Percentiles rank a stretch among this genome's conserved stretches.
Evolutionary conservation across 2,329 filamentous ascomycete species (phyloP).

Genomic region (Cercospora brassicicola): DNA sequence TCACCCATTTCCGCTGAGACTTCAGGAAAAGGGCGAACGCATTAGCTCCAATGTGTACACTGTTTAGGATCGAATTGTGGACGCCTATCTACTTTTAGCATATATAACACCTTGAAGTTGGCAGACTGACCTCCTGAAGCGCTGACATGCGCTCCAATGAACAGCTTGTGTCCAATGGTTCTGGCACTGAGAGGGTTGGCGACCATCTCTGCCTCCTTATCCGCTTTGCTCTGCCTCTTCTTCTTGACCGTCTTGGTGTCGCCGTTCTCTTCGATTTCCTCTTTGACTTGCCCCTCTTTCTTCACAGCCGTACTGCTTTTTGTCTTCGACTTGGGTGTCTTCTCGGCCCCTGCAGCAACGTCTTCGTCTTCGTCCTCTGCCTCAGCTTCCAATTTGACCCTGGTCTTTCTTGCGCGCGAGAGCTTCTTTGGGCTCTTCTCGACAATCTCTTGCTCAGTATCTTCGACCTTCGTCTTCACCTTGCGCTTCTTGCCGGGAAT

Average conservation of each 20-base stretch:
- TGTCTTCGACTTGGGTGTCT: conserved; percentile 10
- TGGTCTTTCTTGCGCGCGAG: conserved; percentile 1
- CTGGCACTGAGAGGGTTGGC: conserved; percentile 67
- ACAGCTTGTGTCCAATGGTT: conserved; percentile 72
- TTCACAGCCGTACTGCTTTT: conserved; percentile 24
- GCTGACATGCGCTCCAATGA: conserved; percentile 90
- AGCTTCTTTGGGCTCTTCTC: conserved; percentile 4
- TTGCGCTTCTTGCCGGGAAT: conserved; percentile 29
- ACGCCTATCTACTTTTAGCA: conserved; percentile 53
- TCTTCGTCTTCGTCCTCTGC: conserved; percentile 21
- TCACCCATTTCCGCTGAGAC: conserved; percentile 92
- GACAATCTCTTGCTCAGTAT: conserved; percentile 1
- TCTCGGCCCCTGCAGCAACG: conserved; percentile 17
- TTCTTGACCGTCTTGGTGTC: conserved; percentile 20
- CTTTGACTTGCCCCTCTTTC: conserved; percentile 14
- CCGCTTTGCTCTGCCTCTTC: conserved; percentile 54
- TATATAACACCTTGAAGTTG: background rate
- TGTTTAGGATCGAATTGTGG: conserved; percentile 72
- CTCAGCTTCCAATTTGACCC: conserved; percentile 14
- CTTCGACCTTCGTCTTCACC: conserved; percentile 17
- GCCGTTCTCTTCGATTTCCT: conserved; percentile 15
- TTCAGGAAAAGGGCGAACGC: conserved; percentile 94
- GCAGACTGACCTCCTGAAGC: conserved; percentile 64
- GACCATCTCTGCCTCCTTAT: conserved; percentile 57
- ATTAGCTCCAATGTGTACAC: conserved; percentile 64